phyloP scores from a whole-genome alignment of 768 basidiomycete genomes.

The Glaciozyma antarctica region DNA sequence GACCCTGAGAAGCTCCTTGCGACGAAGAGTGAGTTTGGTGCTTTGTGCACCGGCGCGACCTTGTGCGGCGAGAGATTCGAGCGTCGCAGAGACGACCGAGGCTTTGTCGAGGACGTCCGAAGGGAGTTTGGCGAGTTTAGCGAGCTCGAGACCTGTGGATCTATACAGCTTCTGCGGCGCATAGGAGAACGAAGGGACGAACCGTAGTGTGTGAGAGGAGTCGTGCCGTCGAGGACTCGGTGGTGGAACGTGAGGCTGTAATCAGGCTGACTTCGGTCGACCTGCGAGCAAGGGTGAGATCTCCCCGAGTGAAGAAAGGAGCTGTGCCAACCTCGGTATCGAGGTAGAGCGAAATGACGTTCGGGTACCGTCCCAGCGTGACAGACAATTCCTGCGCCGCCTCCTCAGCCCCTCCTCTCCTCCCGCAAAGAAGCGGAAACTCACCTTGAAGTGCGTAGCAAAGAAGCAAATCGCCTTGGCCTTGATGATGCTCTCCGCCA shows the following conservation, averaged over 20 bases:
- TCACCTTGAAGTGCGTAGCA: slow-evolving; percentile 54
- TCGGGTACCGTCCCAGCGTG: slow-evolving; percentile 65
- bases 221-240: slow-evolving; percentile 38
- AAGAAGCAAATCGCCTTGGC: slow-evolving; percentile 78
- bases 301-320: neutral
- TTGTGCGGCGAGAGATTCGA: neutral
- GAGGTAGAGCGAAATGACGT: slow-evolving; percentile 52
- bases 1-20: neutral
- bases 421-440: slow-evolving; percentile 4
- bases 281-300: slow-evolving; percentile 6
- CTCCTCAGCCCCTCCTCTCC: slow-evolving; percentile 43
- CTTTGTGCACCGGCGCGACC: neutral
- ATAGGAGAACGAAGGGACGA: neutral
- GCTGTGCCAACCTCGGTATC: slow-evolving; percentile 21
- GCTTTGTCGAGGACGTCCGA: slow-evolving; percentile 49
- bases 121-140: slow-evolving; percentile 77
- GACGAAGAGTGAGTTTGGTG: neutral
- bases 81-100: slow-evolving; percentile 5
- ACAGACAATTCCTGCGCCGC: slow-evolving; percentile 62
- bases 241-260: slow-evolving; percentile 38
- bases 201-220: slow-evolving; percentile 38
- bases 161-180: too few relatives aligned
- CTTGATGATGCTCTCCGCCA: slow-evolving; percentile 48
- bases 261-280: slow-evolving; percentile 26
- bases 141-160: slow-evolving; percentile 69